Evolutionary conservation across 192 early-diverging fungal species (phyloP).

Genomic region (Coemansia sp.): DNA sequence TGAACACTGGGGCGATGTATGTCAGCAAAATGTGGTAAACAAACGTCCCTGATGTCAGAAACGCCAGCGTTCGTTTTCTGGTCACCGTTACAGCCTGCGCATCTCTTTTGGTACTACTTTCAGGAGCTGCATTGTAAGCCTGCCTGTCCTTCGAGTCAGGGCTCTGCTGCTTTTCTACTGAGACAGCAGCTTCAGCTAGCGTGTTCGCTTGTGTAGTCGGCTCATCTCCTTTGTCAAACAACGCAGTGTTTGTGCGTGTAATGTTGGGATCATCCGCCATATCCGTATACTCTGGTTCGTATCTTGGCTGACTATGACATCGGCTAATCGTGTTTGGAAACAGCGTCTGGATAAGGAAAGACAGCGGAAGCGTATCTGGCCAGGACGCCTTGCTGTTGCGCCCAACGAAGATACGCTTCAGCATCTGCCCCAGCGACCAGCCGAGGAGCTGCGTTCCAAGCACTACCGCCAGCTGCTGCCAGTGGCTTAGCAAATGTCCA

Average conservation of each 20-base stretch:
- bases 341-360: conserved; percentile 40
- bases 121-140: not conserved
- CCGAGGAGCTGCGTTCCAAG: conserved; percentile 45
- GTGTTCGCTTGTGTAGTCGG: not conserved
- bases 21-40: conserved; percentile 57
- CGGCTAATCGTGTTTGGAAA: conserved; percentile 6
- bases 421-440: conserved; percentile 45
- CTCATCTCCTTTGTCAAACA: not conserved
- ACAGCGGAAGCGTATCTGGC: conserved; percentile 43
- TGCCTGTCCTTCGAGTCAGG: not conserved
- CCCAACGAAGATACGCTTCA: conserved; percentile 38
- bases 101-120: not conserved
- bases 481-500: conserved; percentile 26
- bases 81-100: conserved; percentile 1
- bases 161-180: not conserved
- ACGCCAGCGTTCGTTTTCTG: conserved; percentile 23
- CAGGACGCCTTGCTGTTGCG: conserved; percentile 27
- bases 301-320: not conserved
- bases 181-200: not conserved
- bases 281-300: not conserved
- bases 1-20: conserved; percentile 66
- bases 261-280: not conserved
- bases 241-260: not conserved
- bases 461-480: conserved; percentile 37
- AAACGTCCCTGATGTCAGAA: conserved; percentile 36